Evolutionary conservation across 179 eudicot genomes (phyloP), one percentile per base, ranked within the genome.

Genomic region (Actinidia arguta): DNA sequence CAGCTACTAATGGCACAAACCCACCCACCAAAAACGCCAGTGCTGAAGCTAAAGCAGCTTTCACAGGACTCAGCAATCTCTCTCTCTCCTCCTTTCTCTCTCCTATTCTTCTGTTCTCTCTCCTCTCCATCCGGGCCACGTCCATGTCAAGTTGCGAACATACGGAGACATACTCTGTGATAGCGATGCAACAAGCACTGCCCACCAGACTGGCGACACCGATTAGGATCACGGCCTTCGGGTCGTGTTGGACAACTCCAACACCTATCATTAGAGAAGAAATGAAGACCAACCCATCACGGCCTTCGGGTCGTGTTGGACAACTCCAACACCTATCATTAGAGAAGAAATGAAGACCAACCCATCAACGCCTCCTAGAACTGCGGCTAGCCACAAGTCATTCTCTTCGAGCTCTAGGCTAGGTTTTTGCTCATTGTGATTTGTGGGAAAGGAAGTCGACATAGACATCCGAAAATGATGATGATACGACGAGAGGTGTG

Each of bases 261-360:
- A 87, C 79, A 1, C 88, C 91, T 86, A 89, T 83, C 90, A 89
- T 87, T 42, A 89, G 71, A 0, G 90, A 87, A 0, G 90, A 86
- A 3, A 78, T 82, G 20, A 90, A 81, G 3, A 89, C 80, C 54
- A 89, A n/a, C n/a, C n/a, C n/a, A 87, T 63, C 90, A 85, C 87
- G 78, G 88, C 85, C 55, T 76, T 87, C 0, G 51, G 76, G 16
- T 89, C 90, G 9, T 75, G 59, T 16, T 81, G 84, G 31, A 89
- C 88, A 25, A 90, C 91, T 6, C 89, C 91, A 11, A 87, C 79
- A 1, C 88, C 91, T 86, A 89, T 83, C 90, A 89, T 87, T 42
- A 89, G 71, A 0, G 90, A 87, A 0, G 90, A 86, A 3, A 78
- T 82, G 20, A 90, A 81, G 3, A 89, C 80, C 54, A 89, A 63